These are phyloP conservation scores for Eimeria falciformis DNA, from an alignment of 169 alveolate species.

Conservation along the genomic window DNA sequence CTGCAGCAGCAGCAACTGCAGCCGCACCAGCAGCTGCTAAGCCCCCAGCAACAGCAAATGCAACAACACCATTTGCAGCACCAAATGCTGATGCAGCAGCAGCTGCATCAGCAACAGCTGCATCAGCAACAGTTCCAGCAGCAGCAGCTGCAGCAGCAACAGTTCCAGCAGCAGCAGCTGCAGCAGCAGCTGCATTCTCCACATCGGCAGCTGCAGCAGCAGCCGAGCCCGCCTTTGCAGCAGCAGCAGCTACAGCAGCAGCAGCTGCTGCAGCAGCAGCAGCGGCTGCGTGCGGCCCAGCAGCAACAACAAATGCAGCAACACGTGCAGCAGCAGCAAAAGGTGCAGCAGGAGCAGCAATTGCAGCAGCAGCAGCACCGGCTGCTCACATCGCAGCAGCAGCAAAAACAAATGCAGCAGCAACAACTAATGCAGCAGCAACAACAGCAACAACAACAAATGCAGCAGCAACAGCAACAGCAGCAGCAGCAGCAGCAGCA, in stretches of 20 bases:
- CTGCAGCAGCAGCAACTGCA: too few species aligned
- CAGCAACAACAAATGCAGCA: conserved; percentile 1
- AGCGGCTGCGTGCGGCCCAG: not conserved
- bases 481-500: conserved; percentile 4
- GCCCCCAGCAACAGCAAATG: too few species aligned
- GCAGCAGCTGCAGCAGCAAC: not conserved
- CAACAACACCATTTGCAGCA: too few species aligned
- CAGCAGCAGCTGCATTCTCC: conserved; percentile 1
- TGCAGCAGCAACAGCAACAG: conserved; percentile 28
- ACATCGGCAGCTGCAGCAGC: not conserved
- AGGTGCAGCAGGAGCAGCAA: not conserved
- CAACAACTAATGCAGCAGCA: not conserved
- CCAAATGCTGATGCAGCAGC: too few species aligned
- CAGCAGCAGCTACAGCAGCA: not conserved
- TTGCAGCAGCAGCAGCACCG: conserved; percentile 9
- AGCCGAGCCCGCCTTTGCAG: not conserved
- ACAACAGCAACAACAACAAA: not conserved
- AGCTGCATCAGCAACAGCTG: too few species aligned
- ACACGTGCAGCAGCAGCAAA: not conserved
- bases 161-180: conserved; percentile 11
- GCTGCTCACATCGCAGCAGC: not conserved
- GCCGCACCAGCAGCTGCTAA: too few species aligned
- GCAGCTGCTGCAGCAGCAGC: not conserved
- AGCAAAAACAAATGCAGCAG: not conserved
- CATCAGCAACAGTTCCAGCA: too few species aligned